Base-by-base conservation (phyloP, 257 asterid species). In the Solanum tarapatanum region DNA sequence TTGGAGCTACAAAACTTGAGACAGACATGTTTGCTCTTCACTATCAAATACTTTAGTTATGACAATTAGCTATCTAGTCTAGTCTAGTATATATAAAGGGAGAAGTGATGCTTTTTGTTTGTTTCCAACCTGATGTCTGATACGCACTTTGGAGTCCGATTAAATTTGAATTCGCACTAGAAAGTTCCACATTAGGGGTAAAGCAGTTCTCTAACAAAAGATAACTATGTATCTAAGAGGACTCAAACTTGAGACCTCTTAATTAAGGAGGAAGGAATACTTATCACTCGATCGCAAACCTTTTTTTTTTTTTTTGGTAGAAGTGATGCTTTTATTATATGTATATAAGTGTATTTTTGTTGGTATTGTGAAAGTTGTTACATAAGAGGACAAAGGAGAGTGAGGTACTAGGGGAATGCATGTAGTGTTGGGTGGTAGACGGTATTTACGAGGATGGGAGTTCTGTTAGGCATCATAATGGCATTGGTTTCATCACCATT, bases 11-110 rank as follows among this genome's bases (percentile, higher is more conserved):
- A 89, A 93, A 87, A 16, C 86, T 75, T 85, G 90, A 62, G 43
- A 82, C 84, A 30, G 95, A 87, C 94, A 93, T 90, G 82, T 62
- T 89, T 28, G 16, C 79, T 66, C 43, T 43, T 74, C 68, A 60
- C 64, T 33, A 14, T 43, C 37, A 19, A 39, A 1, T 17, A 55
- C 64, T 55, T 55, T 55, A 55, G 64, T 16, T 51, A 23, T 8
- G 26, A 23, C 69, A 60, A 60, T 60, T 21, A 60, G 28, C 28
- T 60, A 21, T 9, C 26, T 60, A 60, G 23, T 37, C 43, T 37
- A 37, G 43, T 43, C 3, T 16, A 16, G 13, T 23, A 23, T 60
- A 60, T 23, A 9, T 17, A 62, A 10, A 62, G 1, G 9, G 66
- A 58, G 64, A 17, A 0, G 64, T 55, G 64, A 48, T 48, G 8